Evolutionary conservation across 176 grass and related monocot species (phyloP).

Genomic region (Tillandsia leiboldiana): DNA sequence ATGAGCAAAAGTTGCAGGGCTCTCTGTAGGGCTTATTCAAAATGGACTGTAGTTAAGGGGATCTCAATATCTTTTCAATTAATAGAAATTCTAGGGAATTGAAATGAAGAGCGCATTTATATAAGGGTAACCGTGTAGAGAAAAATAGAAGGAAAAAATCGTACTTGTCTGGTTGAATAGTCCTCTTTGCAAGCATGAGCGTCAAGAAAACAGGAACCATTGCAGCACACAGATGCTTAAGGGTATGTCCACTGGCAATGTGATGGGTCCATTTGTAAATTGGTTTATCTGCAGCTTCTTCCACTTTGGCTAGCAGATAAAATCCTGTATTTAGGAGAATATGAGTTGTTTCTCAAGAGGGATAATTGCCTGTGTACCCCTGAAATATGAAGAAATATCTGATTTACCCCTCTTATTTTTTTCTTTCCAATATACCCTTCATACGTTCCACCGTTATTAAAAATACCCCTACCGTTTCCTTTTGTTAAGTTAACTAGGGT

Average conservation of each 20-base stretch:
- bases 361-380: too few species aligned
- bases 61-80: neutral
- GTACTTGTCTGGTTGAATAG: slow-evolving; percentile 64
- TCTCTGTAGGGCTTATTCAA: too few species aligned
- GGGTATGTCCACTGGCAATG: slow-evolving; percentile 68
- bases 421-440: too few species aligned
- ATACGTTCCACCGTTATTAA: too few species aligned
- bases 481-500: too few species aligned
- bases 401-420: too few species aligned
- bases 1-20: too few species aligned
- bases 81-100: neutral
- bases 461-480: too few species aligned
- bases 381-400: too few species aligned
- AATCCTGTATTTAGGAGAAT: slow-evolving; percentile 44
- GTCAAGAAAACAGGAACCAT: slow-evolving; percentile 91
- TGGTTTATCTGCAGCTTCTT: slow-evolving; percentile 67
- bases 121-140: neutral
- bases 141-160: neutral
- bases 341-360: neutral
- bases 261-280: slow-evolving; percentile 66
- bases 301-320: slow-evolving; percentile 88
- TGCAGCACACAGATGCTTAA: slow-evolving; percentile 84
- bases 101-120: neutral
- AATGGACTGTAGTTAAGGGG: too few species aligned
- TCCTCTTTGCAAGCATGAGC: slow-evolving; percentile 87